Base-by-base conservation (phyloP, 2,329 filamentous ascomycete genomes). In the Alternaria sp. region DNA sequence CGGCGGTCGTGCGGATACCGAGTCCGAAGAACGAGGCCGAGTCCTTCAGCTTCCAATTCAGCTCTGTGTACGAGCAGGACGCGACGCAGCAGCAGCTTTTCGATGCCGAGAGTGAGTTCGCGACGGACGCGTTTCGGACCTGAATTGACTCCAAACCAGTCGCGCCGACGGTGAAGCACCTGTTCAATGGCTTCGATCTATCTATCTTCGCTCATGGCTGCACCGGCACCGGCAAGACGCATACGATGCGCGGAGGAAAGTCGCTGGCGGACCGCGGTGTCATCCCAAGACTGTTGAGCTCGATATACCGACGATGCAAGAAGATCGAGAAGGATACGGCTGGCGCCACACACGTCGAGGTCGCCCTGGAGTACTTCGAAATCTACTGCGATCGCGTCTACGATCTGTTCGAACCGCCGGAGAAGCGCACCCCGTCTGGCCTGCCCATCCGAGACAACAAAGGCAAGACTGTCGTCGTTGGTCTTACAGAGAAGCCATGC, bases 331-430 rank as follows among this genome's bases (percentile, higher is more conserved):
- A 95, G 80, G 93, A 97, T 73, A 87, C 89, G 3, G 84, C 85
- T 5, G 92, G 90, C 11, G 83, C 88, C 55, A 94, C 90, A 0
- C 85, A 83, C 2, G 92, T 96, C 21, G 83, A 88, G 9, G 92
- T 97, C 15, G 85, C 88, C 12, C 86, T 97, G 74, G 94, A 92
- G 26, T 97, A 97, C 82, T 97, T 97, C 82, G 94, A 97, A 79
- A 97, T 97, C 69, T 97, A 97, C 82, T 97, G 96, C 79, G 94
- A 97, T 83, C 95, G 95, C 77, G 93, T 97, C 19, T 97, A 90
- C 74, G 94, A 97, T 77, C 84, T 97, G 30, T 93, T 97, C 69
- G 92, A 97, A 77, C 85, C 93, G 0, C 91, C 90, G 0, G 94
- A 97, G 79, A 96, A 93, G 83, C 91, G 96, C 54, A 93, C 91